Base-by-base conservation (phyloP, 140 eudicot genomes). In the Oenanthe javanica region DNA sequence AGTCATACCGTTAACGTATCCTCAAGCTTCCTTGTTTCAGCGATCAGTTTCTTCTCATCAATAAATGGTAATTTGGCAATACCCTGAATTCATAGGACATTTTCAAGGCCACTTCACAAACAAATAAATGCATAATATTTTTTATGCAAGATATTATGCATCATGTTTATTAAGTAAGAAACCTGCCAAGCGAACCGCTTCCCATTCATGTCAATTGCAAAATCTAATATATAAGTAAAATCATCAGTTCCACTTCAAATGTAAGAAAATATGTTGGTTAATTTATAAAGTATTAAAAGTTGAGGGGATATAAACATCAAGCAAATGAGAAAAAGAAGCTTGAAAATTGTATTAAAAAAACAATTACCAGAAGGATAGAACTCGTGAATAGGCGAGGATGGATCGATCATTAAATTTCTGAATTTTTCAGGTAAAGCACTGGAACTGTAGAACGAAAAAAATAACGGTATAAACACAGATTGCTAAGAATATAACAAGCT, bases 111-210 rank as follows among this genome's bases (percentile, higher is more conserved):
- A 74, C 50, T 78, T 66, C 51, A 82, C 54, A 19, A 40, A 46
- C 21, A 83, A 59, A 79, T 15, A 72, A 23, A 42, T 8, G 25
- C 36, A 59, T 48, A 49, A 21, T 48, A 50, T 9, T 49, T 45
- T 51, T n/a, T 18, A 66, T 59, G 45, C 64, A 36, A 75, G 7
- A 67, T 36, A 79, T 73, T 72, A 55, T 9, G 84, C 40, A 52
- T 76, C 7, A 84, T 23, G 38, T 25, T 48, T 16, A 47, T 49
- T 12, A 27, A 75, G 63, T 48, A 14, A 4, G 9, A n/a, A 9
- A 96, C 99, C 99, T 96, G 99, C 99, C 98, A 96, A 40, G 98
- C 89, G 59, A 89, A 93, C 67, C 98, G 98, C 88, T 96, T 96
- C 75, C 99, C 99, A 79, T 96, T 91, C 99, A 96, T 93, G 86